These are phyloP conservation scores for Suillus plorans DNA, from an alignment of 768 basidiomycete genomes.

Conservation along the genomic window DNA sequence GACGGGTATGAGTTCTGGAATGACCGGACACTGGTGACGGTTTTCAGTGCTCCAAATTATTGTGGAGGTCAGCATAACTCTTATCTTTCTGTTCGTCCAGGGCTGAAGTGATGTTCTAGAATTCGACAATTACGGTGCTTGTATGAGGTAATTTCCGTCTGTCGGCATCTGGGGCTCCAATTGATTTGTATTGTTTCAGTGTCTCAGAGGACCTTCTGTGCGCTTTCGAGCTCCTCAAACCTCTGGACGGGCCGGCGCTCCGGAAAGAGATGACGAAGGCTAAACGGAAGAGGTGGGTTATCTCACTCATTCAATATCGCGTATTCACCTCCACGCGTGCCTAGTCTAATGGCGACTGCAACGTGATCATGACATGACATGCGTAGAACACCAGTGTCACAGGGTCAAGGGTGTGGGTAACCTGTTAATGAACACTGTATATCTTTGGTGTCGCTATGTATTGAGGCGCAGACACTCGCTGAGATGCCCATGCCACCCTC, in stretches of 20 bases:
- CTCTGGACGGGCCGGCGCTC: conserved; percentile 88
- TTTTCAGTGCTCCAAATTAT: conserved; percentile 97
- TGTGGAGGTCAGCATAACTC: conserved; percentile 74
- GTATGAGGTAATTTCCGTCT: conserved; percentile 68
- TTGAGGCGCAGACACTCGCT: not conserved
- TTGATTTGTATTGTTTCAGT: conserved; percentile 37
- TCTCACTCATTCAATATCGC: not conserved
- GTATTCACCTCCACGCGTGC: conserved; percentile 1
- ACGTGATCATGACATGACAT: conserved; percentile 18
- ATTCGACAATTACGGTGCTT: conserved; percentile 94
- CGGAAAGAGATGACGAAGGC: conserved; percentile 99
- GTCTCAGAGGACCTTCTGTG: conserved; percentile 97
- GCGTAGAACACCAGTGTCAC: not conserved
- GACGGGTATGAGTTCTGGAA: conserved; percentile 99
- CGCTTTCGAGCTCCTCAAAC: conserved; percentile 96
- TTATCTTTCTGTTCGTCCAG: conserved; percentile 9
- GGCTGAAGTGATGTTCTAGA: conserved; percentile 44
- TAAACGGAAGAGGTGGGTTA: conserved; percentile 86
- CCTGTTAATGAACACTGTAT: conserved; percentile 2
- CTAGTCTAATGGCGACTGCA: conserved; percentile 34
- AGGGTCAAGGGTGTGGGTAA: conserved; percentile 6
- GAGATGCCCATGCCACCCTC: conserved; percentile 27
- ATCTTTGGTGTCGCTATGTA: not conserved
- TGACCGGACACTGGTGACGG: conserved; percentile 95
- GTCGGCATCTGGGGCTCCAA: conserved; percentile 6